Evolutionary conservation across 2,329 filamentous ascomycete genomes (phyloP), one percentile per base, ranked within the genome.

Genomic region (Fusarium sambucinum): DNA sequence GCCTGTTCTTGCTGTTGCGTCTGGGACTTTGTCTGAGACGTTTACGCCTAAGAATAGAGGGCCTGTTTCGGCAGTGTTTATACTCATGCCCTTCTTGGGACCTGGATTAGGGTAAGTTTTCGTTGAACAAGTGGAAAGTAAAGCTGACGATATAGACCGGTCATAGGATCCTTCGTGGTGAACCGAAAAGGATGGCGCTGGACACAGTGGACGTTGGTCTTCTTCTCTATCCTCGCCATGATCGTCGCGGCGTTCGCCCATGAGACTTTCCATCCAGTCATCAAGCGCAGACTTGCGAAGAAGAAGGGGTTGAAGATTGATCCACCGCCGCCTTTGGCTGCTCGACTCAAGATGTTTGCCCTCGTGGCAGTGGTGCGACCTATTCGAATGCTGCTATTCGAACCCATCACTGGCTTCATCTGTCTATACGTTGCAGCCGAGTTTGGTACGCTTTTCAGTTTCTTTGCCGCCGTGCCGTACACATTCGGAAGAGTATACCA

Each of bases 401-500:
- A 91, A 69, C 88, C 89, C 4, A 89, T 91, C 37, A 85, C 90
- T 3, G 83, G 84, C 13, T 86, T 89, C 55, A 75, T 83, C 37
- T 83, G 80, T 41, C 70, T 87, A 1, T 87, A 87, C 68, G 79
- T 83, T 0, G 77, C 84, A 0, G 83, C 81, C 69, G 80, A 83
- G 53, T 87, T 87, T 55, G 85, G 82, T 6, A 83, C 84, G 0
- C 76, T 87, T 1, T 87, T 84, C 63, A 81, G 77, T 44, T 86
- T 87, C 78, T 86, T 87, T 67, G 82, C 82, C 2, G 81, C 80
- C 0, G 81, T 86, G 1, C 83, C 84, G 1, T 85, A 80, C 66
- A 81, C 83, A 1, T 86, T 86, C 62, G 69, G 77, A 16, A 59
- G 52, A 0, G 77, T 83, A 0, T 86, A 87, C 63, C 64, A 73